Evolutionary conservation across 805 yeast species (phyloP), one percentile per base, ranked within the genome.

Genomic region (Wickerhamomyces strasburgensis): DNA sequence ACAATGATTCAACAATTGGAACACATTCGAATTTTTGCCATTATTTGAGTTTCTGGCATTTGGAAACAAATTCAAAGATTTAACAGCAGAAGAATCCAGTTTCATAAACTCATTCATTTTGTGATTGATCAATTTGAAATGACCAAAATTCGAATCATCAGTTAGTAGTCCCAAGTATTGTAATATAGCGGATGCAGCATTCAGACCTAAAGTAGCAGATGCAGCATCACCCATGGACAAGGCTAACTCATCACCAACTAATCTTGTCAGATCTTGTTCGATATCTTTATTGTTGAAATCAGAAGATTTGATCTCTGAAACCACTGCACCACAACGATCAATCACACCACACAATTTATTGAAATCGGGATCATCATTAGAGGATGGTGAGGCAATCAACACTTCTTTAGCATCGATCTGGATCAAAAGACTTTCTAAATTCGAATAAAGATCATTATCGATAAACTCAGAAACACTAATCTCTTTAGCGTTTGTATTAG

Each of bases 361-460:
- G 33, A 73, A 61, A 40, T 83, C 90, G 5, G 73, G 62, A 38
- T 76, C 82, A 36, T 52, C 57, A 15, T 43, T 32, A 9, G 43
- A 34, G 42, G 68, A 17, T 9, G 52, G 52, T 1, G 40, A 61
- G 10, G 82, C 80, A 5, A 90, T 50, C 13, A 93, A 56, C 28
- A 87, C 80, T 56, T 93, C 98, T 51, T 83, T 85, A 6, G 88
- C 86, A 15, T 95, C 96, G 25, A 88, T 65, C 58, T 93, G 99
- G 48, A 93, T 82, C 40, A 89, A 59, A 34, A 88, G 68, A 32
- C 94, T 80, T 57, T 93, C 98, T 44, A 90, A 60, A 54, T 89
- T 90, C 2, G 95, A 80, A 49, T 75, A 88, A 8, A 87, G 68
- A 33, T 90, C 98, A 53, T 86, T 88, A 57, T 93, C 99, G 8